Evolutionary conservation across 1,139 yeast genomes (phyloP), one percentile per base, ranked within the genome.

Genomic region (Candida mesenterica): DNA sequence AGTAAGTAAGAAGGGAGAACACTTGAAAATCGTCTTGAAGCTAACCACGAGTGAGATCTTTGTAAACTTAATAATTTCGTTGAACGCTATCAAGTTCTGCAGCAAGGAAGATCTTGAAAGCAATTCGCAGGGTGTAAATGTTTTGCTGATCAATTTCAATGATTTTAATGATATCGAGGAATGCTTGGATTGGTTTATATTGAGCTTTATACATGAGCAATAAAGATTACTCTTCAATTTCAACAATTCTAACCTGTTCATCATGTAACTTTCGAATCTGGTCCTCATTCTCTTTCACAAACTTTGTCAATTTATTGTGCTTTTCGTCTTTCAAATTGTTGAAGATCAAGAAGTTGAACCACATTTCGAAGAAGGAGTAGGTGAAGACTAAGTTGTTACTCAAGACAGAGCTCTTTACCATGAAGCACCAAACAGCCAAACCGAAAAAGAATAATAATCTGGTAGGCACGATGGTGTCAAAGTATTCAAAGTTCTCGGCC

Each of bases 391-490:
- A 65, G 51, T 79, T 80, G 57, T 82, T 82, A 49, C 82, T 78
- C 15, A 82, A 37, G 24, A 63, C 59, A 12, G 70, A 56, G 36
- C 68, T 65, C 15, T 63, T 63, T 17, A 62, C 62, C 34, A 67
- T 67, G 54, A 71, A 74, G 26, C 70, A 45, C 47, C 63, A 70
- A 9, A 62, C 61, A 8, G 77, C 77, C 31, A 82, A 46, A 1
- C 53, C 53, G 51, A 89, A 86, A 52, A 70, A 79, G 4, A 71
- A 46, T 8, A 73, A 46, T 37, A 88, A 62, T 50, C 97, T 74
- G 8, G 76, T 48, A 6, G 96, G 95, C 3, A 86, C 82, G 12
- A 82, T 57, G 5, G 81, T 67, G 49, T 82, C 86, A 50, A 87
- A 83, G 55, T 75, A 80, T 12, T 59, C 59, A 18, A 61, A 40